A percentile compares a stretch with the other conserved stretches of the same genome.
These are phyloP conservation scores for Xylaria flabelliformis DNA, from an alignment of 495 filamentous ascomycete species.

Conservation along the genomic window DNA sequence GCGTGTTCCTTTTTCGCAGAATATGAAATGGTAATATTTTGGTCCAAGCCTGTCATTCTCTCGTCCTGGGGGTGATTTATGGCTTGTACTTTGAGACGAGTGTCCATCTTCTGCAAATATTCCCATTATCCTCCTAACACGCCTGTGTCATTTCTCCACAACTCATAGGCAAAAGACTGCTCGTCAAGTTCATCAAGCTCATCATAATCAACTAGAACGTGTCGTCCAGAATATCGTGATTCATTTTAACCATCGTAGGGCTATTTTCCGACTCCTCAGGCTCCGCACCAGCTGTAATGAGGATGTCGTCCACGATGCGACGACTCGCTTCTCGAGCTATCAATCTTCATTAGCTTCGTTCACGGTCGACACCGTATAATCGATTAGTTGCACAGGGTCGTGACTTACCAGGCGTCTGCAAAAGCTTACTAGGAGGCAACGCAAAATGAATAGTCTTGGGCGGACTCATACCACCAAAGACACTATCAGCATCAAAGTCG, in stretches of 20 bases:
- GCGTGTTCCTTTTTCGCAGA: not conserved
- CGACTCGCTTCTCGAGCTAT: constrained; percentile 87
- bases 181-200: not conserved
- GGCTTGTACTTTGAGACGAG: not conserved
- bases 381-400: no score
- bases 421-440: constrained; percentile 80
- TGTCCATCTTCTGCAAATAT: not conserved
- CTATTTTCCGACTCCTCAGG: constrained; percentile 67
- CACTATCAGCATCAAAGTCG: constrained; percentile 62
- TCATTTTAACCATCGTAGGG: constrained; percentile 76
- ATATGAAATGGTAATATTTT: not conserved
- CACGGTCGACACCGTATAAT: not conserved
- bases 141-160: not conserved
- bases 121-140: not conserved
- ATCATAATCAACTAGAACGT: constrained; percentile 60
- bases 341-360: constrained; percentile 18
- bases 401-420: constrained; percentile 89
- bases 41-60: not conserved
- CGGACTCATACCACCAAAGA: constrained; percentile 77
- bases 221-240: constrained; percentile 69
- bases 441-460: constrained; percentile 98
- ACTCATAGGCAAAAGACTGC: not conserved
- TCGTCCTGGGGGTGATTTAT: not conserved
- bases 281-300: constrained; percentile 82
- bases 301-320: constrained; percentile 88